Percentiles rank a stretch among this genome's conserved stretches.
These are phyloP conservation scores for Prinsepia uniflora DNA, from an alignment of 306 rosid species.

Conservation along the genomic window DNA sequence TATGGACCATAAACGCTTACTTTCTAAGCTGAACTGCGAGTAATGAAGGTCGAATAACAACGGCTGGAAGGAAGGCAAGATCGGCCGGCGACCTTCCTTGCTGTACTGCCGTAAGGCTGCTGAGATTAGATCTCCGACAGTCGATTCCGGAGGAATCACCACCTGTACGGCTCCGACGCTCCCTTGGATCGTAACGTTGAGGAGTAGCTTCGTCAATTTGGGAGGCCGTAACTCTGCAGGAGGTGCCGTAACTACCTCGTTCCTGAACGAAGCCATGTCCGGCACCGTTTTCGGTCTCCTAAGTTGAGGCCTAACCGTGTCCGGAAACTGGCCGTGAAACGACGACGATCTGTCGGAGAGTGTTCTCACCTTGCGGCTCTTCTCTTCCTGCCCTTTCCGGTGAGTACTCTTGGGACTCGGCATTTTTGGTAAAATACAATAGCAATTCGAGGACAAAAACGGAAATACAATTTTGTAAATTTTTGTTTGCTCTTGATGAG, in stretches of 20 bases:
- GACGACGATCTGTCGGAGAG: constrained; percentile 55
- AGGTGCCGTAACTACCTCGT: not conserved
- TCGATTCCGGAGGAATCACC: constrained; percentile 46
- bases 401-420: constrained; percentile 46
- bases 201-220: constrained; percentile 59
- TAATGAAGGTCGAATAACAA: constrained; percentile 70
- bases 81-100: constrained; percentile 82
- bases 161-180: constrained; percentile 76
- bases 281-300: constrained; percentile 75
- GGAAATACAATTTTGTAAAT: not conserved
- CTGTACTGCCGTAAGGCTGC: constrained; percentile 47
- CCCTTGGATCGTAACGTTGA: constrained; percentile 74
- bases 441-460: not conserved
- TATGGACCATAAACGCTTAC: constrained; percentile 24
- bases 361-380: constrained; percentile 39
- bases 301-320: constrained; percentile 19
- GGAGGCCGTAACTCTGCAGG: constrained; percentile 30
- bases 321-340: constrained; percentile 35
- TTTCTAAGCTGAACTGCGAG: constrained; percentile 92
- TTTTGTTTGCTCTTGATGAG: not conserved
- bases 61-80: constrained; percentile 37
- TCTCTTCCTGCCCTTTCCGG: constrained; percentile 44
- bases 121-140: constrained; percentile 55
- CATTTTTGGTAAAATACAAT: constrained; percentile 32
- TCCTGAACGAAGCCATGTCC: constrained; percentile 37